phyloP scores from a whole-genome alignment of 805 yeast genomes.

The Yarrowia sp. region DNA sequence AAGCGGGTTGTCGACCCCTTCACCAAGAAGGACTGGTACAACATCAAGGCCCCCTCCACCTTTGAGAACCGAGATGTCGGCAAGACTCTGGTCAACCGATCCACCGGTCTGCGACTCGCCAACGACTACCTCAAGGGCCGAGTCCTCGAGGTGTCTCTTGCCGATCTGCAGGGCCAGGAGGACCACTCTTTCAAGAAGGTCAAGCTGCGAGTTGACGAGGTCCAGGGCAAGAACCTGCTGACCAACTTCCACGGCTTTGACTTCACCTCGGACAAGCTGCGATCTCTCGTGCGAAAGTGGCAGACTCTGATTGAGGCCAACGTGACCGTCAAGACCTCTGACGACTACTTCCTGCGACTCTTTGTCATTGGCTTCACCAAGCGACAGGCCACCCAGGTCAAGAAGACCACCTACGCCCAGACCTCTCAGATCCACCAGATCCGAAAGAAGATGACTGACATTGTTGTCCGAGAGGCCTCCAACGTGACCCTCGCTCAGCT shows the following conservation, averaged over 20 bases:
- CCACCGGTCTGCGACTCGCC: constrained; percentile 96
- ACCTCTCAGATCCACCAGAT: constrained; percentile 95
- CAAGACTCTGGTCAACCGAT: constrained; percentile 96
- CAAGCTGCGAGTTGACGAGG: constrained; percentile 97
- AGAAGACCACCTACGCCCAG: constrained; percentile 98
- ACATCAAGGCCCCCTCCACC: constrained; percentile 97
- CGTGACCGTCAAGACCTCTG: constrained; percentile 97
- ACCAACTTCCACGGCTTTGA: constrained; percentile 99
- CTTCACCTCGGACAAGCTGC: constrained; percentile 96
- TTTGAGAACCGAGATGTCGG: constrained; percentile 98
- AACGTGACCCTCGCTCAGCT: constrained; percentile 94
- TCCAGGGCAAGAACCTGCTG: constrained; percentile 96
- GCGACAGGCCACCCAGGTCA: constrained; percentile 94
- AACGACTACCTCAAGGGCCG: constrained; percentile 98
- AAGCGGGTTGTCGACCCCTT: constrained; percentile 99
- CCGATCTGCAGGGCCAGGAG: constrained; percentile 98
- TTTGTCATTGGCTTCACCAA: constrained; percentile 98
- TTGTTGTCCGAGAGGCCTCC: constrained; percentile 94
- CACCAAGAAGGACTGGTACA: constrained; percentile 99
- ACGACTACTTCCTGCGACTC: constrained; percentile 94
- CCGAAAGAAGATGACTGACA: constrained; percentile 94
- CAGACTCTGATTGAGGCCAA: constrained; percentile 97
- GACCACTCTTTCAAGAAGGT: constrained; percentile 98
- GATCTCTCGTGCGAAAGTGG: constrained; percentile 98
- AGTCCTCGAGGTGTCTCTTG: constrained; percentile 91